Base-by-base conservation (phyloP, 768 basidiomycete genomes). In the Tephrocybe sp. region DNA sequence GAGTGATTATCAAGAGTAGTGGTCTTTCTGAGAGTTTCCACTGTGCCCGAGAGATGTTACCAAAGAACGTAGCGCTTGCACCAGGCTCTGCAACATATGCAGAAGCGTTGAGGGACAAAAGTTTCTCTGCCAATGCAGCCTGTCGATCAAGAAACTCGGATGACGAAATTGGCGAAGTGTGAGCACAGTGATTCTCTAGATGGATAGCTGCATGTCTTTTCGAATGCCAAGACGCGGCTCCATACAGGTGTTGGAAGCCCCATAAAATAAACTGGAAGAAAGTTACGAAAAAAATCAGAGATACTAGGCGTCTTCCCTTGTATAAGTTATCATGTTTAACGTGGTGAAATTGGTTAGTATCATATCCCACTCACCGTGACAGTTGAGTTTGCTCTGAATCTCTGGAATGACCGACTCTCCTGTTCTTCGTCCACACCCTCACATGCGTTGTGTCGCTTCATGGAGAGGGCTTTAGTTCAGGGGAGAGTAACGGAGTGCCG, bases 21-120 rank as follows among this genome's bases (percentile, higher is more conserved):
- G 90, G 91, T 2, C 92, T 78, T 68, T 94, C 92, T 9, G 87
- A 89, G 30, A 90, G 75, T 30, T 59, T 54, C 92, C 92, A 95
- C 17, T 76, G 60, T 7, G 74, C 53, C 5, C 58, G 61, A 11
- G 85, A 85, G 51, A 91, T 74, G 57, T 90, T 91, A n/a, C 74
- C 82, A 64, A 78, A 92, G 72, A 82, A 94, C 2, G 73, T 68
- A 0, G 84, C 81, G 50, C 74, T 87, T 12, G 88, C 79, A 0
- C 87, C 83, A 20, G 92, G 89, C 63, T 94, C 91, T 5, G 86
- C 80, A 31, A 94, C 78, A 63, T 89, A 93, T 13, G 86, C 85
- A 6, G 80, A 74, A 0, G 78, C 84, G 26, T 80, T 76, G 22
- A 82, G 70, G 5, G 65, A 53, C 48, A 70, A 63, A 14, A 89